A percentile compares a stretch with the other conserved stretches of the same genome.
Evolutionary conservation across 306 rosid species (phyloP).

Genomic region (Citrullus mucosospermus): DNA sequence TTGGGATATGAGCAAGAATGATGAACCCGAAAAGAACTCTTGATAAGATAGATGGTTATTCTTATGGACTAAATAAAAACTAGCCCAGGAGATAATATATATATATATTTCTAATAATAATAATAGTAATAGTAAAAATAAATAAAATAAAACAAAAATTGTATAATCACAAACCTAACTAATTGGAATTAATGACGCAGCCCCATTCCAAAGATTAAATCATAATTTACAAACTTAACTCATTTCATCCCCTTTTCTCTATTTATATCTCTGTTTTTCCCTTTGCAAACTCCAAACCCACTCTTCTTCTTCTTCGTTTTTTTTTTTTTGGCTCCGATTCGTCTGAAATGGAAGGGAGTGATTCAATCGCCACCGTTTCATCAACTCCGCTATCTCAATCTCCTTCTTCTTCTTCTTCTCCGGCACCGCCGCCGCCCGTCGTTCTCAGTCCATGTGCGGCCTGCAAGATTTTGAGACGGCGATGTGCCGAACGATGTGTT

Average conservation of each 20-base stretch:
- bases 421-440: constrained; percentile 19
- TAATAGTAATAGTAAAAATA: background rate
- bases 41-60: no score
- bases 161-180: background rate
- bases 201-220: background rate
- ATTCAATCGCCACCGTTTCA: background rate
- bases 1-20: no score
- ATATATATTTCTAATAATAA: background rate
- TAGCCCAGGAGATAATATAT: background rate
- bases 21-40: no score
- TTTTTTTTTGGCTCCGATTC: no score
- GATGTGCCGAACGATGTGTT: constrained; percentile 80
- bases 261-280: constrained; percentile 1
- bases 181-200: background rate
- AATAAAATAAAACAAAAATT: background rate
- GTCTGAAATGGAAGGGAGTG: background rate
- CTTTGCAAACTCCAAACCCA: background rate
- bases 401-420: constrained; percentile 15
- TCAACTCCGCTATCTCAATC: background rate
- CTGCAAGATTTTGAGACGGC: constrained; percentile 65
- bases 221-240: constrained; percentile 1
- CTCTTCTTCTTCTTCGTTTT: background rate
- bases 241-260: background rate
- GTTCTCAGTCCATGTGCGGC: constrained; percentile 86
- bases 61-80: no score